Evolutionary conservation across 2,329 filamentous ascomycete species (phyloP).

Genomic region (Epichloe glyceriae): DNA sequence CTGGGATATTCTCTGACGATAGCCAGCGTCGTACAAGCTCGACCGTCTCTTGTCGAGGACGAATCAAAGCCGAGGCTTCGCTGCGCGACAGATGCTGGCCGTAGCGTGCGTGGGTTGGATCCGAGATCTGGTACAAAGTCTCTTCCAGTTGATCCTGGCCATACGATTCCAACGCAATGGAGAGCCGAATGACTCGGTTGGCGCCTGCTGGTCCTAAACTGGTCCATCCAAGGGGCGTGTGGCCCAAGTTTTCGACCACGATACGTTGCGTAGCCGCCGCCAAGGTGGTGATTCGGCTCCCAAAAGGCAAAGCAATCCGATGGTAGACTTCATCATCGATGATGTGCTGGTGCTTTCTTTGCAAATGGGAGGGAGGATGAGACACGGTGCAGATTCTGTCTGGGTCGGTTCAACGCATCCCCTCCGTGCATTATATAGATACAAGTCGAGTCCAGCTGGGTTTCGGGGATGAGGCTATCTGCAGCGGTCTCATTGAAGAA

Average conservation of each 20-base stretch:
- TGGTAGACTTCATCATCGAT: background rate
- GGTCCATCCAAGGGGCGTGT: conserved; percentile 13
- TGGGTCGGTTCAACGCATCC: background rate
- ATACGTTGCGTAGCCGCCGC: background rate
- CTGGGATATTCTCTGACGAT: conserved; percentile 21
- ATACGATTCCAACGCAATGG: conserved; percentile 17
- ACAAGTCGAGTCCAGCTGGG: background rate
- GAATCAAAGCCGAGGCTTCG: conserved; percentile 35
- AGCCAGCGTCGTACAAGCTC: conserved; percentile 33
- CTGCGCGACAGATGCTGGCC: conserved; percentile 35
- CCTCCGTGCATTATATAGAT: background rate
- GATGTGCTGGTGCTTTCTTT: background rate
- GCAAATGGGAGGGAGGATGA: background rate
- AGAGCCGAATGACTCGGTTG: conserved; percentile 14
- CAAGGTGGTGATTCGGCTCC: background rate
- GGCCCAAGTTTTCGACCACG: conserved; percentile 11
- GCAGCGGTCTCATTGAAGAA: background rate
- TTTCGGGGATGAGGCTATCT: background rate
- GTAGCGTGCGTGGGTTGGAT: conserved; percentile 32
- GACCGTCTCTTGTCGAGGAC: conserved; percentile 26
- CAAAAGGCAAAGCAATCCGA: background rate
- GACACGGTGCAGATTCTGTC: background rate
- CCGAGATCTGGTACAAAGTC: conserved; percentile 34
- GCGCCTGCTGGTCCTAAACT: conserved; percentile 8
- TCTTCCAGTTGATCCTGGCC: conserved; percentile 23